A percentile compares a stretch with the other conserved stretches of the same genome.
Conservation (phyloP, 2,329 filamentous ascomycete genomes). For the Emydomyces testavorans region DNA sequence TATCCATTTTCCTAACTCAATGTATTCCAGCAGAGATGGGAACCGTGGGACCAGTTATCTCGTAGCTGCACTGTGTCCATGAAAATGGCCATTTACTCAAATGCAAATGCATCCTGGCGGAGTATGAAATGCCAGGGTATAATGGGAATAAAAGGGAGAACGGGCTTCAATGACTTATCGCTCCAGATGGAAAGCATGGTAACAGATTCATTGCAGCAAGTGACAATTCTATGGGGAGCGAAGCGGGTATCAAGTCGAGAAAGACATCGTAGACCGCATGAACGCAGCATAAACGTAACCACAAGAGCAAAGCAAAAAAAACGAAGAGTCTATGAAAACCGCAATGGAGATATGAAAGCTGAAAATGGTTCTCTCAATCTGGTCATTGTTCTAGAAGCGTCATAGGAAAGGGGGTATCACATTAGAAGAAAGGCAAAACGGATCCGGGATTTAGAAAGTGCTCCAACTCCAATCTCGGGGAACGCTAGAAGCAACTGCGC, state of each 20-base stretch:
- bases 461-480: slow-evolving; percentile 52
- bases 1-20: too few relatives aligned
- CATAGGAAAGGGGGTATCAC: neutral
- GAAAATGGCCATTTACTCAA: too few relatives aligned
- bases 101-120: too few relatives aligned
- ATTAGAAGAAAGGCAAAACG: neutral
- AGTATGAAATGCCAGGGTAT: too few relatives aligned
- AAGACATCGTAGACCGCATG: neutral
- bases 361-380: neutral
- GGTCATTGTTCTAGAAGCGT: neutral
- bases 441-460: slow-evolving; percentile 42
- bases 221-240: neutral
- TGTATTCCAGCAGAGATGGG: too few relatives aligned
- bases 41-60: too few relatives aligned
- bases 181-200: too few relatives aligned
- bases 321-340: neutral
- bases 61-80: too few relatives aligned
- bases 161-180: too few relatives aligned
- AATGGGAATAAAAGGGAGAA: too few relatives aligned
- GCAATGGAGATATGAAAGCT: neutral
- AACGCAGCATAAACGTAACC: neutral
- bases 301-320: neutral
- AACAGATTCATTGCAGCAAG: too few relatives aligned
- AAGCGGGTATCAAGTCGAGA: neutral
- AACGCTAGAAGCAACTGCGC: slow-evolving; percentile 44